Base-by-base conservation (phyloP, 2,329 filamentous ascomycete genomes). In the Pseudogymnoascus sp. region DNA sequence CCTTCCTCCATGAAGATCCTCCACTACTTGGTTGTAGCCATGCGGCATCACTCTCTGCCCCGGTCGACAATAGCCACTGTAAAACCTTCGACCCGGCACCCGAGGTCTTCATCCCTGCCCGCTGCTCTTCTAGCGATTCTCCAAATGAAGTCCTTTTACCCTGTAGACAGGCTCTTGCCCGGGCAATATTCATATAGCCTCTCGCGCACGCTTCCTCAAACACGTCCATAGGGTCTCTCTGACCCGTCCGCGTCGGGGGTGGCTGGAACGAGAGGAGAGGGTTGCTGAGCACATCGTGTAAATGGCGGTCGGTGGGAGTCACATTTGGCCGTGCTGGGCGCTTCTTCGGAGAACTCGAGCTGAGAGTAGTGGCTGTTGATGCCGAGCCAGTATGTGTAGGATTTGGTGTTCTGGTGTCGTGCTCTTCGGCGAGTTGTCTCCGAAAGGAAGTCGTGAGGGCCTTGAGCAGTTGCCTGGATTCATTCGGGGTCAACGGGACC, bases 361-460 rank as follows among this genome's bases (percentile, higher is more conserved):
- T 67, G 62, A 12, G 11, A 5, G 66, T 65, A 60, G 68, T 36
- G 12, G 64, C 63, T 42, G 66, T 65, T n/a, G 69, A 67, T 8
- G 23, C 44, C 4, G 23, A 10, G 7, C 23, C 23, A 16, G 8
- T 50, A 5, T 50, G 44, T 28, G 14, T 5, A 50, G 12, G 34
- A 72, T 70, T 16, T 80, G 81, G 34, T 12, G 53, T 21, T 34
- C 50, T 56, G n/a, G 37, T 46, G n/a, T 61, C 63, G 73, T 87
- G 81, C 64, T 82, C 80, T 62, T 76, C 78, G 69, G 89, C 85
- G 44, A 89, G 79, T 64, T 88, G 84, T 60, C 80, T 77, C 67
- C 84, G 80, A 72, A 89, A 89, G 11, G 85, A 88, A 42, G 78
- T 80, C 21, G 84, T 87, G 66, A 89, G 79, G 18, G 85, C 77